Base-by-base conservation (phyloP, 2,329 filamentous ascomycete genomes). In the Mycosphaerelloides madeirae region DNA sequence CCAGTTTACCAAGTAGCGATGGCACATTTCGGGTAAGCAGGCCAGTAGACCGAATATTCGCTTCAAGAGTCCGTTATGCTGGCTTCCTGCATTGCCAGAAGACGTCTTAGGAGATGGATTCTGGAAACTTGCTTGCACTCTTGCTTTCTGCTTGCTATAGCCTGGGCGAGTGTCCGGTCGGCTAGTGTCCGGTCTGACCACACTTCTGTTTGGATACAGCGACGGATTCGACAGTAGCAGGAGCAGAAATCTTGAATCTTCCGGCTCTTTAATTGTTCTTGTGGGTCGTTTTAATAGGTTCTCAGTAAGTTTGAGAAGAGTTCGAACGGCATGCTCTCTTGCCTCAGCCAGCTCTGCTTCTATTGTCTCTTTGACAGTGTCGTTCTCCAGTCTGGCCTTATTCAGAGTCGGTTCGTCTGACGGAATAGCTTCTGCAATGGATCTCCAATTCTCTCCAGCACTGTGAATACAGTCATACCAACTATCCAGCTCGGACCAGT, bases 1-100 rank as follows among this genome's bases (percentile, higher is more conserved):
- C 88, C 88, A 95, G 6, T 78, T 77, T 8, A 89, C 80, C 19
- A 95, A 67, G 55, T 85, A 80, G 42, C 84, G 82, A 57, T 95
- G 89, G 54, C 85, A 90, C 46, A 84, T 78, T 46, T 80, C 78
- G 0, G 87, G 77, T 11, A 86, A 73, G 62, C 94, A 87, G 1
- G 87, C 84, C 18, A 95, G 62, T 8, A 95, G 69, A 1, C 90
- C 90, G 19, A 95, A 65, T 31, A 94, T 82, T 29, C 90, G 80
- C 65, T 95, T 95, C 57, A 94, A 79, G 41, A 95, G 84, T 3
- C 84, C 85, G 2, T 86, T 89, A 65, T 95, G 85, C 47, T 86
- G 80, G 1, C 83, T 83, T 19, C 78, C 73, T 14, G 67, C 67
- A 14, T 65, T 62, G 33, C 58, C 59, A 4, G 52, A 38, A n/a